Conservation (phyloP, 257 asterid species). For the Primulina tabacum region DNA sequence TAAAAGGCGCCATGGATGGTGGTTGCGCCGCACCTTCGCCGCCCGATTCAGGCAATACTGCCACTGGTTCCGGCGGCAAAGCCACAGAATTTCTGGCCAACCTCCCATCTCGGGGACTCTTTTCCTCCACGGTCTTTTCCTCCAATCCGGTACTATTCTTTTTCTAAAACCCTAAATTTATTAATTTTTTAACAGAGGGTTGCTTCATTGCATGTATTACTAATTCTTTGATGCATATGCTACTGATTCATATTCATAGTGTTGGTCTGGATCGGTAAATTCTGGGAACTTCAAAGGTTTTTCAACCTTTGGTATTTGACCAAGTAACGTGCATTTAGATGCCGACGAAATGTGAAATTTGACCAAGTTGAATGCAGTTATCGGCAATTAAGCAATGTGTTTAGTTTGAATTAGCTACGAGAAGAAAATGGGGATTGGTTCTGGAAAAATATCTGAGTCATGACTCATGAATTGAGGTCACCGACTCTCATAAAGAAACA, state of each 20-base stretch:
- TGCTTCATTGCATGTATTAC: not conserved
- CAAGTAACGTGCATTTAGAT: not conserved
- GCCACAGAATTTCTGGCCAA: conserved; percentile 45
- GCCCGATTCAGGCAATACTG: conserved; percentile 24
- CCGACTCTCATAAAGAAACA: not conserved
- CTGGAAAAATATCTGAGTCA: conserved; percentile 2
- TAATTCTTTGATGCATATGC: not conserved
- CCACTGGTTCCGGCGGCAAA: conserved; percentile 34
- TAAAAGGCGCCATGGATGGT: conserved; percentile 33
- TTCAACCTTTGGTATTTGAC: not conserved
- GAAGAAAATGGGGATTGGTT: conserved; percentile 16
- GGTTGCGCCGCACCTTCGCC: conserved; percentile 33
- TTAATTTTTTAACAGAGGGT: not conserved
- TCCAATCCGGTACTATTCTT: conserved; percentile 46
- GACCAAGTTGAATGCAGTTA: not conserved
- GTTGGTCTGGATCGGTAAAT: not conserved
- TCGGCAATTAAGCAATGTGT: not conserved
- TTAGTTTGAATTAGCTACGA: conserved; percentile 14
- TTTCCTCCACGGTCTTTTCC: conserved; percentile 53
- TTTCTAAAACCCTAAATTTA: conserved; percentile 22
- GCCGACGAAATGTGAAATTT: not conserved
- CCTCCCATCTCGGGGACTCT: conserved; percentile 73
- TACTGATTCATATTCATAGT: not conserved
- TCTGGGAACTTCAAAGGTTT: conserved; percentile 1
- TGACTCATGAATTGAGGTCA: not conserved